A percentile compares a stretch with the other conserved stretches of the same genome.
phyloP scores from a whole-genome alignment of 495 filamentous ascomycete species.

The Neurospora africana region DNA sequence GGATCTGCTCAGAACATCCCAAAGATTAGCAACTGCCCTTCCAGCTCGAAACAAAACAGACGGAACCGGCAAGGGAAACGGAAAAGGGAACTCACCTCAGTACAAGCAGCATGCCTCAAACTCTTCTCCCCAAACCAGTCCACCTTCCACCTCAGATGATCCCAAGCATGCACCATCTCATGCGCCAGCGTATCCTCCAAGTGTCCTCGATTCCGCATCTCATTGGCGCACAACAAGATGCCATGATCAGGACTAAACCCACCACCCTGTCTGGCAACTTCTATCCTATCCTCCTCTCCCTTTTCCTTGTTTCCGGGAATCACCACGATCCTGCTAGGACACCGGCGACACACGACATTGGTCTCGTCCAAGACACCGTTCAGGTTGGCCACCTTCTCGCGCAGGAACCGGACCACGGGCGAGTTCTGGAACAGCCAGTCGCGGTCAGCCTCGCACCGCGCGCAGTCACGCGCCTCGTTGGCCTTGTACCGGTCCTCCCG shows the following conservation, averaged over 20 bases:
- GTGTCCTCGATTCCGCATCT: slow-evolving; percentile 60
- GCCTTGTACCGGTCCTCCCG: slow-evolving; percentile 54
- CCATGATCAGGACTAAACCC: slow-evolving; percentile 79
- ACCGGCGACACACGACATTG: slow-evolving; percentile 77
- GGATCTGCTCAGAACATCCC: slow-evolving; percentile 48
- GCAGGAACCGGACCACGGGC: slow-evolving; percentile 76
- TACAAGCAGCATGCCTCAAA: slow-evolving; percentile 82
- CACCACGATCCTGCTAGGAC: slow-evolving; percentile 41
- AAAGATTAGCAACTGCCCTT: neutral
- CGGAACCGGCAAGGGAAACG: neutral
- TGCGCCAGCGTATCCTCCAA: slow-evolving; percentile 91
- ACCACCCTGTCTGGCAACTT: slow-evolving; percentile 44
- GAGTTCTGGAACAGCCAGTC: slow-evolving; percentile 74
- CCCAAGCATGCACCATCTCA: slow-evolving; percentile 96
- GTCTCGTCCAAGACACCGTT: slow-evolving; percentile 58
- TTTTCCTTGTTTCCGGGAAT: slow-evolving; percentile 15
- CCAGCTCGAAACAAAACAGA: neutral
- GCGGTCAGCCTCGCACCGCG: slow-evolving; percentile 63
- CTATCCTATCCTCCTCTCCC: neutral
- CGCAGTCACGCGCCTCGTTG: slow-evolving; percentile 62
- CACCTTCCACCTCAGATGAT: slow-evolving; percentile 83
- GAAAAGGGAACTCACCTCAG: slow-evolving; percentile 56
- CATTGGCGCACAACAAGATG: slow-evolving; percentile 84
- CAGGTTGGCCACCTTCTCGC: slow-evolving; percentile 62
- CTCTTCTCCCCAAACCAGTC: slow-evolving; percentile 58